Evolutionary conservation across 2,329 filamentous ascomycete species (phyloP).

Genomic region (Uncinocarpus reesii): DNA sequence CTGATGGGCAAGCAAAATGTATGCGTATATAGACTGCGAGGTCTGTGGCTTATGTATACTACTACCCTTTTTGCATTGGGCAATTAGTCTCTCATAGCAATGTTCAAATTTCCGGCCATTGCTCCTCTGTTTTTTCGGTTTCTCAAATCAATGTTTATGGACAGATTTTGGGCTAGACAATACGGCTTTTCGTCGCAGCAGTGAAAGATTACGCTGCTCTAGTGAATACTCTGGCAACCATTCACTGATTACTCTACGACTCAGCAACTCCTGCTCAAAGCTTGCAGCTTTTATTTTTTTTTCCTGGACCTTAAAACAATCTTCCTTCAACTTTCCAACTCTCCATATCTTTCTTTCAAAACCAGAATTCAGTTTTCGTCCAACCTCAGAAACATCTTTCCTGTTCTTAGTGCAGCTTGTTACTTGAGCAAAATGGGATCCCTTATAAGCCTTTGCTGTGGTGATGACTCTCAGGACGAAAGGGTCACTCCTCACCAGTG

Average conservation of each 20-base stretch:
- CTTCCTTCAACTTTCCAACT: neutral
- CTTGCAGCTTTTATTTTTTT: no score
- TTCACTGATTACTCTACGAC: neutral
- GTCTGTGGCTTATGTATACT: slow-evolving; percentile 15
- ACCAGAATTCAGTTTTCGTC: no score
- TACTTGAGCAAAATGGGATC: no score
- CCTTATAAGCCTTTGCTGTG: neutral
- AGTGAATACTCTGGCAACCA: neutral
- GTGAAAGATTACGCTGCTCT: neutral
- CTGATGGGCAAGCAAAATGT: slow-evolving; percentile 13
- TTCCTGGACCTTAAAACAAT: neutral
- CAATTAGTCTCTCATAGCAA: neutral
- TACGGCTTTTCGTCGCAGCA: neutral
- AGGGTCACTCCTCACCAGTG: neutral
- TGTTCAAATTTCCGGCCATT: slow-evolving; percentile 5
- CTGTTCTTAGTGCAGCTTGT: no score
- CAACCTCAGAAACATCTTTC: neutral
- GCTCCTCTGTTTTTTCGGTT: neutral
- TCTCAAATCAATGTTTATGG: neutral
- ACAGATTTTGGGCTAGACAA: neutral
- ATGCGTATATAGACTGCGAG: slow-evolving; percentile 15
- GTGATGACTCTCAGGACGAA: neutral
- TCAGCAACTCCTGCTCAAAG: no score
- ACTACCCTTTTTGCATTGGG: slow-evolving; percentile 6
- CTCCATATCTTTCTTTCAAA: neutral